Conservation (phyloP, 495 filamentous ascomycete genomes). For the Xylaria palmicola region DNA sequence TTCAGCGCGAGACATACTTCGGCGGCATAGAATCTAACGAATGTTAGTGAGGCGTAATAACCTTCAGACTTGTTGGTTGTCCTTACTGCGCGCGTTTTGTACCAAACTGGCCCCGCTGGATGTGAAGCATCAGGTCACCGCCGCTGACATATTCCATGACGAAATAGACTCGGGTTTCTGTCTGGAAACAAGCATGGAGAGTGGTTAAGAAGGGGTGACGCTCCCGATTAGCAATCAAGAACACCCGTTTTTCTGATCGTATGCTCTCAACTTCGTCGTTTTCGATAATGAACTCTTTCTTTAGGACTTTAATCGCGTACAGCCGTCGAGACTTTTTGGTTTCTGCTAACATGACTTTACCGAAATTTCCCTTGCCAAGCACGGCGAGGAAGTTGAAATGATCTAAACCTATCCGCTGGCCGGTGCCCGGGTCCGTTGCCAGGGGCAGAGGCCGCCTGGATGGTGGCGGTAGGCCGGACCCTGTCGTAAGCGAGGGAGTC, state of each 20-base stretch:
- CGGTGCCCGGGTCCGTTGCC: constrained; percentile 62
- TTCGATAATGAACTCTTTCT: constrained; percentile 99
- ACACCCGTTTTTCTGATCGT: constrained; percentile 94
- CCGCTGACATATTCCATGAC: constrained; percentile 99
- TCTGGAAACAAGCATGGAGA: constrained; percentile 98
- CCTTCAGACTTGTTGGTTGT: neutral
- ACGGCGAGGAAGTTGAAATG: constrained; percentile 99
- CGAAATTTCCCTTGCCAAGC: constrained; percentile 98
- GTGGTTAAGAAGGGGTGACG: constrained; percentile 95
- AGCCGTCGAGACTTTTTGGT: constrained; percentile 88
- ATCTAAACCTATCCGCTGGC: constrained; percentile 85
- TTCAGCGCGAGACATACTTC: constrained; percentile 97
- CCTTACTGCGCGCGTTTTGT: constrained; percentile 93
- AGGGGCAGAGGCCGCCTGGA: constrained; percentile 55
- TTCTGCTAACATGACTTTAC: constrained; percentile 99
- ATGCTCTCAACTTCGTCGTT: constrained; percentile 99
- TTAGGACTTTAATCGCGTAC: constrained; percentile 98
- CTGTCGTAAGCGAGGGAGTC: constrained; percentile 32
- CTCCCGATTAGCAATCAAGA: constrained; percentile 96
- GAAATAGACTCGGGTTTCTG: constrained; percentile 97
- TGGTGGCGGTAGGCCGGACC: constrained; percentile 35
- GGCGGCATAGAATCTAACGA: constrained; percentile 85
- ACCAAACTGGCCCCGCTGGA: constrained; percentile 94
- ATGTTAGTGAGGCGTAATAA: constrained; percentile 13
- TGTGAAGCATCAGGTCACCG: constrained; percentile 98